A percentile compares a stretch with the other conserved stretches of the same genome.
Conservation (phyloP, 306 rosid genomes). For the Cucurbita argyrosperma region DNA sequence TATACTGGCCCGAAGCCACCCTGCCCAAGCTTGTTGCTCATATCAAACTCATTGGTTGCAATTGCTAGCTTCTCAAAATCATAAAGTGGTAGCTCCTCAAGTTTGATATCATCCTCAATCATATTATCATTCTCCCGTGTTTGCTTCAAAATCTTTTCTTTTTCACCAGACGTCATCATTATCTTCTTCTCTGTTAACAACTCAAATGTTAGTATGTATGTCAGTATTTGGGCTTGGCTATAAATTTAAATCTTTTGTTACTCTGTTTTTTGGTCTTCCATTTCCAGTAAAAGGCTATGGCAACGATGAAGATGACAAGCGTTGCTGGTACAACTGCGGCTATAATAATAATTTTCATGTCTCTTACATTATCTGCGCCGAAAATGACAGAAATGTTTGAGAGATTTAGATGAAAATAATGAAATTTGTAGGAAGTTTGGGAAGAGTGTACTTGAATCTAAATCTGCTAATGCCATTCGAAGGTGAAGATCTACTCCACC, state of each 20-base stretch:
- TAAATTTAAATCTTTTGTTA: not conserved
- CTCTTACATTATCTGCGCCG: not conserved
- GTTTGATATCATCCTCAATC: conserved; percentile 6
- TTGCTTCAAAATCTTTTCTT: not conserved
- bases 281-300: not conserved
- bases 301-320: not conserved
- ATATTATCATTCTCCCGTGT: not conserved
- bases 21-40: conserved; percentile 14
- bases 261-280: not conserved
- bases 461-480: not conserved
- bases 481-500: not conserved
- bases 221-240: not conserved
- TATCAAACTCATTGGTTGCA: conserved; percentile 29
- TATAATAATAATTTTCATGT: not conserved
- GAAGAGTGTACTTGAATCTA: not conserved
- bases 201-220: not conserved
- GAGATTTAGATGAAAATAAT: too few species aligned
- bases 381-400: not conserved
- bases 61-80: conserved; percentile 16
- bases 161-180: not conserved
- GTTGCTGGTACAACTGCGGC: not conserved
- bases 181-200: not conserved
- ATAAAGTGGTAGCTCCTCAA: conserved; percentile 26
- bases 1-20: conserved; percentile 8
- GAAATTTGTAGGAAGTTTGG: not conserved